phyloP scores from a whole-genome alignment of 1,139 yeast species.

The Taphrina confusa region DNA sequence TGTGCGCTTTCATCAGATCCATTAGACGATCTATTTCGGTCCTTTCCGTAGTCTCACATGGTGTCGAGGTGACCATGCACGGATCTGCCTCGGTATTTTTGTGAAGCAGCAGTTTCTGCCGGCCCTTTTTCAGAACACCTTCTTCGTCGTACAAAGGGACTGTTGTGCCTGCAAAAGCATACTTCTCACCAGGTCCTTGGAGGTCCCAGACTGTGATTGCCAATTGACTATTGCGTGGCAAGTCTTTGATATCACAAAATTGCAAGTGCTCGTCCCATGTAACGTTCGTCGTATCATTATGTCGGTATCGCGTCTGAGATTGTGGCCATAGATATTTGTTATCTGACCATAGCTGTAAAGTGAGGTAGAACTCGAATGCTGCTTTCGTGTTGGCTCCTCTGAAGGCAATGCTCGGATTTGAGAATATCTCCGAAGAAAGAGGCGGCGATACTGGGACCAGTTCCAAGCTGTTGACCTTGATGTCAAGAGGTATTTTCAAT shows the following conservation, averaged over 20 bases:
- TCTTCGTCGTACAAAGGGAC: constrained; percentile 59
- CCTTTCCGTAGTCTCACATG: constrained; percentile 43
- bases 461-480: constrained; percentile 24
- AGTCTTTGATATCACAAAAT: constrained; percentile 68
- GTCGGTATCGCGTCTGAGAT: constrained; percentile 63
- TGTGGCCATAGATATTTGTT: constrained; percentile 68
- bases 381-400: constrained; percentile 27
- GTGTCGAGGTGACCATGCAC: constrained; percentile 43
- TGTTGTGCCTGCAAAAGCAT: constrained; percentile 62
- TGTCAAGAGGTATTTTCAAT: constrained; percentile 8
- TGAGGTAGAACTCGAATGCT: constrained; percentile 57
- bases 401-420: constrained; percentile 24
- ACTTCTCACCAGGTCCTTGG: constrained; percentile 53
- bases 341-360: constrained; percentile 62
- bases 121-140: constrained; percentile 58
- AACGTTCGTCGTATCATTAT: constrained; percentile 52
- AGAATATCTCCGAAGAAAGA: constrained; percentile 23
- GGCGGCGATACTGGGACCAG: constrained; percentile 2
- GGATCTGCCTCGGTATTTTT: constrained; percentile 48
- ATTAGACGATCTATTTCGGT: constrained; percentile 53
- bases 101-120: constrained; percentile 55
- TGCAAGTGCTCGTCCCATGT: constrained; percentile 64
- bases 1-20: constrained; percentile 60
- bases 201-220: constrained; percentile 68
- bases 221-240: constrained; percentile 63